Conservation (phyloP, 2,329 filamentous ascomycete genomes). For the Aspergillus uvarum region DNA sequence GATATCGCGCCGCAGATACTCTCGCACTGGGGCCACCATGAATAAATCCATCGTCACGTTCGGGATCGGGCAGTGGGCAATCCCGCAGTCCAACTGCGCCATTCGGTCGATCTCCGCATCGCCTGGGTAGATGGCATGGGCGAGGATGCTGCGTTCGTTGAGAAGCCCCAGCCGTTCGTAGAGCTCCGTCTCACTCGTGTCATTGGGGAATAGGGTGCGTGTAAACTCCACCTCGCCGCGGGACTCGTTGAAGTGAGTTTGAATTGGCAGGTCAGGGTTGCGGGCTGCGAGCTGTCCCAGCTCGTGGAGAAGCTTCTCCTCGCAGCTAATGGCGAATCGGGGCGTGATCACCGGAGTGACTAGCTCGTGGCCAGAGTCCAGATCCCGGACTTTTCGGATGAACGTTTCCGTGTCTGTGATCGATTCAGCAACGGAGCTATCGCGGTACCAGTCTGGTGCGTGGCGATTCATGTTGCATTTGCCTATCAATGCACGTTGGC, state of each 20-base stretch:
- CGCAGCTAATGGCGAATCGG: conserved; percentile 63
- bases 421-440: conserved; percentile 49
- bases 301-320: conserved; percentile 53
- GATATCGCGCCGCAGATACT: conserved; percentile 58
- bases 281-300: conserved; percentile 55
- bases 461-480: conserved; percentile 42
- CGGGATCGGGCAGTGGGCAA: conserved; percentile 64
- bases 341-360: conserved; percentile 57
- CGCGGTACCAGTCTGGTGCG: conserved; percentile 54
- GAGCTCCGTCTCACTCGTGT: conserved; percentile 59
- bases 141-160: conserved; percentile 58
- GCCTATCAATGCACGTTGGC: conserved; percentile 38
- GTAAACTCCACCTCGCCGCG: conserved; percentile 60
- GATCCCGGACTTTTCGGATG: conserved; percentile 48
- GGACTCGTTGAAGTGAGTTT: conserved; percentile 69
- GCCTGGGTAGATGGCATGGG: conserved; percentile 64
- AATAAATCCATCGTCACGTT: conserved; percentile 63
- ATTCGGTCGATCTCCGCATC: conserved; percentile 49
- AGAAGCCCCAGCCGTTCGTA: conserved; percentile 59
- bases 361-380: conserved; percentile 47
- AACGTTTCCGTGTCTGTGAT: conserved; percentile 52
- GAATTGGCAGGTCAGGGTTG: conserved; percentile 56
- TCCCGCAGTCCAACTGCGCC: conserved; percentile 52
- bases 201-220: conserved; percentile 55
- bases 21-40: conserved; percentile 58